Base-by-base conservation (phyloP, 1,139 yeast genomes). In the Suhomyces bolitotheri region DNA sequence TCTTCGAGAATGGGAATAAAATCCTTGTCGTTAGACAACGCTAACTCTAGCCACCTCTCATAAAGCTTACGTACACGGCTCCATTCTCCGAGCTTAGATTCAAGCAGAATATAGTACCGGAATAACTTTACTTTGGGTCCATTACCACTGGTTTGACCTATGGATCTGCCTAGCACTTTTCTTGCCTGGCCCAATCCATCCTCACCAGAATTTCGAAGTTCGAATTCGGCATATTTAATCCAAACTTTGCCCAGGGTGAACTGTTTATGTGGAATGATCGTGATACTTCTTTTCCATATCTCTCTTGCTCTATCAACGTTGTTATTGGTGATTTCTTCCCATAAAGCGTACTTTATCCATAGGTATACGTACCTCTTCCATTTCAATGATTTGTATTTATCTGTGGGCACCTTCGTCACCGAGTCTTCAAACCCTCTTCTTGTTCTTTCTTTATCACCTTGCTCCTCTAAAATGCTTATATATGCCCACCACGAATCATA, bases 401-500 rank as follows among this genome's bases (percentile, higher is more conserved):
- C 64, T 1, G 24, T 14, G 0, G 84, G 78, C 2, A 43, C 38
- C 3, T 54, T 42, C 0, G 58, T 44, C 1, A 76, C 56, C 0
- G 86, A 76, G 7, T 70, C 58, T 37, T 76, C 78, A 49, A 71
- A 80, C 2, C 64, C 36, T 7, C 25, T 22, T 16, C 39, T 22
- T 7, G 41, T 26, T 8, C 33, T 36, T 7, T 16, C 34, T 15
- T 13, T 11, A 11, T 36, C 36, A 3, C 27, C 27, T 23, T 14
- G 40, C 37, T 19, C 27, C 30, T 41, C 30, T 2, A 39, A 27
- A 22, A 46, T 16, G 14, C 73, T 69, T 2, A 86, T 47, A 47
- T 81, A 80, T 0, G 77, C 57, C 88, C 95, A 88, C 97, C 97
- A 89, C 0, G 79, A 63, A 51, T 84, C 94, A 55, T 78, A 82